Base-by-base conservation (phyloP, 164 flowering plant species). In the Stephania cephalantha region DNA sequence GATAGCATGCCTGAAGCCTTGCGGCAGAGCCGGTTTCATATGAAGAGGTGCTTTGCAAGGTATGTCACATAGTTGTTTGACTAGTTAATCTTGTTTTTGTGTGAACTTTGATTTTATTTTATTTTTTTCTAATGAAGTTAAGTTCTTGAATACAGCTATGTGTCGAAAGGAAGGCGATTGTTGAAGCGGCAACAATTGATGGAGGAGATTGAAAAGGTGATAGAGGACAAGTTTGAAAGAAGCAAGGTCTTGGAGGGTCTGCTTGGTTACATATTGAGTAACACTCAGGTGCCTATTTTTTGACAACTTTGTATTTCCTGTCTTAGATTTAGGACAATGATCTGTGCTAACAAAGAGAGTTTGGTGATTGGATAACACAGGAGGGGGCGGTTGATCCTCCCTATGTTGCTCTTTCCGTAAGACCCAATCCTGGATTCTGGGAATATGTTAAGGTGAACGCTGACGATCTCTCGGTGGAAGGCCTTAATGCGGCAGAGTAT, bases 311-410 rank as follows among this genome's bases (percentile, higher is more conserved):
- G 15, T 48, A 18, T 18, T 10, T 69, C 30, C 6, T 48, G 42
- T 45, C 17, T 58, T 48, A 6, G 6, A 46, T 50, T 48, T 44
- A 10, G 42, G 11, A n/a, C 15, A 50, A 35, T 7, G 52, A 25
- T 61, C 52, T 22, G 6, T 15, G 45, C 74, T 71, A 52, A 71
- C 8, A 2, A 52, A 31, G 12, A 71, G 45, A 52, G n/a, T 25
- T 4, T 15, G 46, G 22, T 69, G 18, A 6, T 63, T 22, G 72
- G 8, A 22, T 68, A 35, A 66, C 81, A 80, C 88, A 93, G 99
- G 98, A 94, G 85, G 98, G 98, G 31, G 92, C 90, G 31, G 92
- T 91, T 68, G 87, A 91, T 79, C 97, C 99, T 64, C 99, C 99
- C 0, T 70, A 81, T 64, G 81, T 96, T 53, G 97, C 94, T 0